Conservation (phyloP, 805 yeast species). For the Saccharomycopsis fibuligera region DNA sequence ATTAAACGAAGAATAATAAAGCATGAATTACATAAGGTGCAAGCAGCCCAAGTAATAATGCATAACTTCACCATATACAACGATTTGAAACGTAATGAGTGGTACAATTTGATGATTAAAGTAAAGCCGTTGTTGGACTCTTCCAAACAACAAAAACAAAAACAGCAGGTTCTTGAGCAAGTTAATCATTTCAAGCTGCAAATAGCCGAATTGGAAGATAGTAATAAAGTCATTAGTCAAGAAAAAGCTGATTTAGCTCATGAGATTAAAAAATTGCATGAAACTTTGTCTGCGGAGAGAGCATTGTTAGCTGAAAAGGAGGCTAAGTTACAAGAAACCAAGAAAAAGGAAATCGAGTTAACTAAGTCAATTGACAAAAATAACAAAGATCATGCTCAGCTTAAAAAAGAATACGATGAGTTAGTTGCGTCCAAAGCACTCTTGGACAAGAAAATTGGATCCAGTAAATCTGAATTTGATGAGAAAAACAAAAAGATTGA, state of each 20-base stretch:
- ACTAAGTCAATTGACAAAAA: slow-evolving; percentile 40
- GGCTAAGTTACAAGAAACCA: slow-evolving; percentile 36
- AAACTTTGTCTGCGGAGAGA: slow-evolving; percentile 35
- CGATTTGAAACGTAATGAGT: slow-evolving; percentile 49
- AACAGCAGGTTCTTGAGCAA: slow-evolving; percentile 44
- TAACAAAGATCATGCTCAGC: slow-evolving; percentile 28
- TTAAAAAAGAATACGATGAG: slow-evolving; percentile 30
- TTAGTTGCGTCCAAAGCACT: slow-evolving; percentile 26
- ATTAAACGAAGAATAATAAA: slow-evolving; percentile 44
- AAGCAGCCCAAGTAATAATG: slow-evolving; percentile 65
- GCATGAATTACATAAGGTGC: slow-evolving; percentile 47
- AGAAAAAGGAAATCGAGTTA: slow-evolving; percentile 50
- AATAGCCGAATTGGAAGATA: slow-evolving; percentile 32
- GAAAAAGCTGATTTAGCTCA: slow-evolving; percentile 26
- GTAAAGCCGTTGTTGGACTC: slow-evolving; percentile 72
- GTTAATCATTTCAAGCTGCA: slow-evolving; percentile 45
- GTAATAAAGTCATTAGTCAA: slow-evolving; percentile 27
- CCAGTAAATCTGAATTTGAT: slow-evolving; percentile 29
- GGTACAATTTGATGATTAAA: slow-evolving; percentile 70
- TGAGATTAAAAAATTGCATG: slow-evolving; percentile 29
- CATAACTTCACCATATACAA: slow-evolving; percentile 51
- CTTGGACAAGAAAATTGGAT: slow-evolving; percentile 29
- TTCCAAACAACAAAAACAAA: slow-evolving; percentile 51
- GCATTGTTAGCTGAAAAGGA: slow-evolving; percentile 42
- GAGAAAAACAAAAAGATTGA: slow-evolving; percentile 31